A percentile compares a stretch with the other conserved stretches of the same genome.
phyloP scores from a whole-genome alignment of 805 yeast genomes.

The Kodamaea jinghongensis region DNA sequence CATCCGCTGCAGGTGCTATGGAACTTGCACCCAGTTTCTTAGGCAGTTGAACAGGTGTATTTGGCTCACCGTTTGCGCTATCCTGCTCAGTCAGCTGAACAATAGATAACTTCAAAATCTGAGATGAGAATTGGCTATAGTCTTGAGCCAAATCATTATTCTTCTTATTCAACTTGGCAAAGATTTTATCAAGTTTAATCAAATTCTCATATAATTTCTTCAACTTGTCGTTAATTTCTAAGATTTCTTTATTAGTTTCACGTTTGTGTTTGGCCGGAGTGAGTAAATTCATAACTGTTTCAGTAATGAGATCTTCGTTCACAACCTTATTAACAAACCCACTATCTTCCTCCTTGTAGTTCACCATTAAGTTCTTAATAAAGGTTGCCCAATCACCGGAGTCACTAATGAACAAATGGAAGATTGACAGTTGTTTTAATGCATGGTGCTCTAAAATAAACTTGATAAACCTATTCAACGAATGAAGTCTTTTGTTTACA shows the following conservation, averaged over 20 bases:
- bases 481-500: slow-evolving; percentile 76
- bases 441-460: slow-evolving; percentile 74
- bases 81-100: slow-evolving; percentile 40
- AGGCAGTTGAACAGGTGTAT: background rate
- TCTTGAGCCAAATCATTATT: slow-evolving; percentile 73
- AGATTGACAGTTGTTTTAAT: slow-evolving; percentile 65
- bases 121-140: slow-evolving; percentile 66
- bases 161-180: slow-evolving; percentile 66
- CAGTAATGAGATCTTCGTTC: slow-evolving; percentile 79
- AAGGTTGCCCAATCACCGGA: slow-evolving; percentile 72
- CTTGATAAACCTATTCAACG: slow-evolving; percentile 71
- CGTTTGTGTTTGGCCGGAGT: slow-evolving; percentile 62
- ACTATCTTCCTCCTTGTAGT: slow-evolving; percentile 16
- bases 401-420: slow-evolving; percentile 66
- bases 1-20: slow-evolving; percentile 12
- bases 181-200: slow-evolving; percentile 72
- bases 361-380: slow-evolving; percentile 50
- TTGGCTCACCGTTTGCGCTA: slow-evolving; percentile 19
- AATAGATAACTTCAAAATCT: slow-evolving; percentile 63
- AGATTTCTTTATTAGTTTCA: slow-evolving; percentile 67
- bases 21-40: slow-evolving; percentile 2
- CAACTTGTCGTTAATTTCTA: slow-evolving; percentile 70
- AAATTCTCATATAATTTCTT: slow-evolving; percentile 84
- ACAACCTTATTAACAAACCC: slow-evolving; percentile 38
- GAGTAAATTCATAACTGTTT: slow-evolving; percentile 90